Percentiles rank a stretch among this genome's conserved stretches.
phyloP scores from a whole-genome alignment of 2,329 filamentous ascomycete species.

The Metarhizium brunneum region DNA sequence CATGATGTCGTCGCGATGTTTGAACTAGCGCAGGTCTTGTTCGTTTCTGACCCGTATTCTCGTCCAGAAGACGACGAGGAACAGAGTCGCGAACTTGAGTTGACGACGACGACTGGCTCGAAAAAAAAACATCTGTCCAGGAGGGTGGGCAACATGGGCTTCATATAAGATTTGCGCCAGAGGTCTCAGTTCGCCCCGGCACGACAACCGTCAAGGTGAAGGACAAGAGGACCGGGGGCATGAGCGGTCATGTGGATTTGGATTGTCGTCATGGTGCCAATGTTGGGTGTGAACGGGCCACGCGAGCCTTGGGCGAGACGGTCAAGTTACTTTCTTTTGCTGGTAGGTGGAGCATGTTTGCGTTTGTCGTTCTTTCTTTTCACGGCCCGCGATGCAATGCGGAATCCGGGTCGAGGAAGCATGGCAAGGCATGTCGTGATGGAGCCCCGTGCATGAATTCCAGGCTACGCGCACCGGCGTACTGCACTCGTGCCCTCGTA shows the following conservation, averaged over 20 bases:
- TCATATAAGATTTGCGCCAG: not conserved
- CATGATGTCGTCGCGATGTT: conserved; percentile 16
- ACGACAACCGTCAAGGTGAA: not conserved
- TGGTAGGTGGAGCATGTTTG: not conserved
- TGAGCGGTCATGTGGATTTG: not conserved
- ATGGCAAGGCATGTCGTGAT: too few species aligned
- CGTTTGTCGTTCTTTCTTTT: not conserved
- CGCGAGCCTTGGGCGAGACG: not conserved
- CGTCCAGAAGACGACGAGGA: not conserved
- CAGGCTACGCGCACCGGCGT: too few species aligned
- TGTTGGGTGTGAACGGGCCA: not conserved
- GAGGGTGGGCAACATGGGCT: not conserved
- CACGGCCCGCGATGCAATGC: too few species aligned
- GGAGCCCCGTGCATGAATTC: too few species aligned
- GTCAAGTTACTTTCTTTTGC: not conserved
- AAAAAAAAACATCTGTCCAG: not conserved
- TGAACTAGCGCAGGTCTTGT: not conserved
- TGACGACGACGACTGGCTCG: not conserved
- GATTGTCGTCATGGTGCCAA: not conserved
- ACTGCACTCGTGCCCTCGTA: too few species aligned
- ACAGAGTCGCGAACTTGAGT: not conserved
- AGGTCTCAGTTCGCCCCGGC: not conserved
- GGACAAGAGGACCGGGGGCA: not conserved
- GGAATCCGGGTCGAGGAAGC: too few species aligned
- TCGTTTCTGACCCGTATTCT: not conserved